Conservation (phyloP, 192 early-diverging fungal genomes). For the Coemansia sp. region DNA sequence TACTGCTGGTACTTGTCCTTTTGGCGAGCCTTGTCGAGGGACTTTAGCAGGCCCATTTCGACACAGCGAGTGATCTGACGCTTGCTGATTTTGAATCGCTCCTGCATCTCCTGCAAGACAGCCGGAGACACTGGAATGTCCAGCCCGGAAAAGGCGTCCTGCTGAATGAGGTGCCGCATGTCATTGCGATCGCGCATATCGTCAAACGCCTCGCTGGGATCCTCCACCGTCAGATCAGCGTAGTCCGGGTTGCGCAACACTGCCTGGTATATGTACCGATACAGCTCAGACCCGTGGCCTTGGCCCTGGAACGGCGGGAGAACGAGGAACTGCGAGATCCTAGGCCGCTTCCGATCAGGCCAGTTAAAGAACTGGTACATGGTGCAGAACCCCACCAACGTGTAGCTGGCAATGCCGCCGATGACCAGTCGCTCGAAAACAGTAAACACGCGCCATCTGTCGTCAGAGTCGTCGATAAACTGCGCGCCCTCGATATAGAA, state of each 20-base stretch:
- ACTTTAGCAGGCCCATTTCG: constrained; percentile 71
- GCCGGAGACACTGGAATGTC: constrained; percentile 58
- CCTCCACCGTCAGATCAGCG: constrained; percentile 70
- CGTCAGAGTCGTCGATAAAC: constrained; percentile 80
- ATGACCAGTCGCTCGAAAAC: constrained; percentile 58
- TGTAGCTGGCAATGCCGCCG: constrained; percentile 57
- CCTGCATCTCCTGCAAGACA: constrained; percentile 53
- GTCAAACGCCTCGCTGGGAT: constrained; percentile 86
- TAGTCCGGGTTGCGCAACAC: constrained; percentile 11
- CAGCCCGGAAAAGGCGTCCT: constrained; percentile 61
- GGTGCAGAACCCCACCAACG: constrained; percentile 80
- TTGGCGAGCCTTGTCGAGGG: constrained; percentile 58
- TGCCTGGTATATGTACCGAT: constrained; percentile 58
- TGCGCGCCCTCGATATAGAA: constrained; percentile 90
- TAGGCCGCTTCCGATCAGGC: constrained; percentile 71
- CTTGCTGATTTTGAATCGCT: constrained; percentile 74
- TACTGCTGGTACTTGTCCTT: constrained; percentile 55
- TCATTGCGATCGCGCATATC: constrained; percentile 87
- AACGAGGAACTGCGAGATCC: constrained; percentile 95
- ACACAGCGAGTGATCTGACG: constrained; percentile 79
- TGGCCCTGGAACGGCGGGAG: constrained; percentile 82
- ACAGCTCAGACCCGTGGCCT: constrained; percentile 79
- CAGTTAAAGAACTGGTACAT: constrained; percentile 85
- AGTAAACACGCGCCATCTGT: constrained; percentile 73
- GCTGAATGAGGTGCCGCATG: constrained; percentile 59